Evolutionary conservation across 352 stramenopile genomes (phyloP), one percentile per base, ranked within the genome.

Genomic region (Aphanomyces cochlioides): DNA sequence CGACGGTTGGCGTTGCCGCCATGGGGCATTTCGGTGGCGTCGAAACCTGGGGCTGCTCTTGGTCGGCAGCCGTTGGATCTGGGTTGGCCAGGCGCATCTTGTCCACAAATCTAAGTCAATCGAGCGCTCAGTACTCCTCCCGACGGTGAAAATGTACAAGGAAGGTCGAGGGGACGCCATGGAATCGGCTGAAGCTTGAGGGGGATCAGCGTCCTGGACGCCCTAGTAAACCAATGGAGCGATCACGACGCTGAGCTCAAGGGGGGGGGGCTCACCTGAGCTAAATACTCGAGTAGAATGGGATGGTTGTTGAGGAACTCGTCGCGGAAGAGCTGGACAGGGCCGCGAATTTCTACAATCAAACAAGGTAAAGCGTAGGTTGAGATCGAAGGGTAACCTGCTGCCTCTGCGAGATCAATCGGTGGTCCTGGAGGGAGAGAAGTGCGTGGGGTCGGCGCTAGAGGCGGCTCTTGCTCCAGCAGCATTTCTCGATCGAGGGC

Each of bases 241-340:
- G 7, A 21, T 58, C 50, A 21, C 28, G 8, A 58, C n/a, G n/a
- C 37, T n/a, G 8, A 37, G 21, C 39, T 19, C 19, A 61, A 41
- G 28, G 21, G 7, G 43, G 6, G 21, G 5, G 4, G 38, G 15
- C 47, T 3, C 17, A 69, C 58, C 41, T 89, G 73, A 7, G 78
- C 83, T 47, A 94, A 76, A 72, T 94, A 94, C 69, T 92, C 86
- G 38, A 94, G 74, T 57, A 94, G 47, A 56, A 94, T 94, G 1
- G 86, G 77, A 57, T 92, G 79, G 68, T 88, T 94, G 67, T 94
- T 94, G 57, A 94, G 72, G 43, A 90, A 94, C 47, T 94, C 84
- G 69, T 94, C 86, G 15, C 84, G 86, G 60, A 94, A 94, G 47
- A 94, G 75, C 7, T 85, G 86, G 17, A 92, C 86, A 40, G 90